A percentile compares a stretch with the other conserved stretches of the same genome.
phyloP scores from a whole-genome alignment of 495 filamentous ascomycete genomes.

The Bathelium albidoporum region DNA sequence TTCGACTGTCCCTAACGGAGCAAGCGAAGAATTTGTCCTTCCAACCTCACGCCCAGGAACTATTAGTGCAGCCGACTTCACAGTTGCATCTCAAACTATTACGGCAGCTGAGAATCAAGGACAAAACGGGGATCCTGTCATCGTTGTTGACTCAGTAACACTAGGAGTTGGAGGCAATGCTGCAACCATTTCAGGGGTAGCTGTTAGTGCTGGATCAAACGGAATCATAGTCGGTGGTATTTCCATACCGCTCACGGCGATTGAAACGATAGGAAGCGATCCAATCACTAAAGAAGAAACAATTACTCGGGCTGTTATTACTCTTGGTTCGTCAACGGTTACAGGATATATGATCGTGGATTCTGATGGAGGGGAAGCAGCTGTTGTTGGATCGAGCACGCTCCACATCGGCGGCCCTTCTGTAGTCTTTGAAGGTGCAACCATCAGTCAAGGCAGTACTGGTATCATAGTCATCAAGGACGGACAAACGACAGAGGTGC shows the following conservation, averaged over 20 bases:
- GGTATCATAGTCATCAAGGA: neutral
- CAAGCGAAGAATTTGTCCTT: neutral
- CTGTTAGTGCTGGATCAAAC: neutral
- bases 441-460: neutral
- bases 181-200: neutral
- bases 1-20: neutral
- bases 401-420: neutral
- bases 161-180: neutral
- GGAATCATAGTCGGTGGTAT: neutral
- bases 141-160: neutral
- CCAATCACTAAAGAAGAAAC: neutral
- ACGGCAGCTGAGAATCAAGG: neutral
- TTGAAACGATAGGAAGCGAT: neutral
- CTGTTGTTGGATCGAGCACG: neutral
- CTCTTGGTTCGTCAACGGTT: neutral
- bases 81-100: neutral
- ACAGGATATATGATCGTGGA: neutral
- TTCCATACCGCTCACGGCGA: neutral
- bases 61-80: neutral
- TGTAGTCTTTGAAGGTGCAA: neutral
- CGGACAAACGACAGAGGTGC: neutral
- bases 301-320: neutral
- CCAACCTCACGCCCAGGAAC: neutral
- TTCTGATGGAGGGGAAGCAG: neutral
- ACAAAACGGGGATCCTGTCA: neutral